These are phyloP conservation scores for Saccharomycopsis hybrid DNA, from an alignment of 1,139 yeast species.

Conservation along the genomic window DNA sequence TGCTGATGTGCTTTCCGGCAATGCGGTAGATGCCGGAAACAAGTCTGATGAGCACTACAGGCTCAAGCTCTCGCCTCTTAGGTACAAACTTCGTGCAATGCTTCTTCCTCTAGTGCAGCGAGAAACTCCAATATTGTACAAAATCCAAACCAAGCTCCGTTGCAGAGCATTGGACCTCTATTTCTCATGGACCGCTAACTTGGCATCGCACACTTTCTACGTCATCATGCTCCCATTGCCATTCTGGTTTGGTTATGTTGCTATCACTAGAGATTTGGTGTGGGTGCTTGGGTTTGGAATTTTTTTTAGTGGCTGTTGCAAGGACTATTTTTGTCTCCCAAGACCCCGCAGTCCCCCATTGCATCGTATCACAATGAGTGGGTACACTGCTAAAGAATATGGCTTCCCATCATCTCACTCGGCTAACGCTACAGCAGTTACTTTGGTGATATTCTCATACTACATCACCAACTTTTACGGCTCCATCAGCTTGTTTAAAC, in stretches of 20 bases:
- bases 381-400: conserved; percentile 85
- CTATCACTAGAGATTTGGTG: conserved; percentile 61
- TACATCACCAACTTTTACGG: conserved; percentile 23
- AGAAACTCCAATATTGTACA: conserved; percentile 60
- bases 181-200: conserved; percentile 83
- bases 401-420: conserved; percentile 94
- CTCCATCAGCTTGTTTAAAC: conserved; percentile 10
- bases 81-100: conserved; percentile 51
- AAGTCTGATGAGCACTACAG: conserved; percentile 61
- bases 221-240: conserved; percentile 83
- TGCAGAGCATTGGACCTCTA: conserved; percentile 56
- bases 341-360: conserved; percentile 91
- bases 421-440: conserved; percentile 85
- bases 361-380: conserved; percentile 81
- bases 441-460: conserved; percentile 40
- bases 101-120: conserved; percentile 54
- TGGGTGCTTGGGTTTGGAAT: conserved; percentile 81
- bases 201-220: conserved; percentile 92
- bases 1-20: neutral
- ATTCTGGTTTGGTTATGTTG: conserved; percentile 71
- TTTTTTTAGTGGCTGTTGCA: conserved; percentile 66
- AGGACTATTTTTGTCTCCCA: conserved; percentile 85
- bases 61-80: conserved; percentile 46
- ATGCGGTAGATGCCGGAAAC: conserved; percentile 67
- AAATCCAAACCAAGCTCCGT: conserved; percentile 49